A percentile compares a stretch with the other conserved stretches of the same genome.
Evolutionary conservation across 305 asterid species (phyloP).

Genomic region (Fraxinus velutina): DNA sequence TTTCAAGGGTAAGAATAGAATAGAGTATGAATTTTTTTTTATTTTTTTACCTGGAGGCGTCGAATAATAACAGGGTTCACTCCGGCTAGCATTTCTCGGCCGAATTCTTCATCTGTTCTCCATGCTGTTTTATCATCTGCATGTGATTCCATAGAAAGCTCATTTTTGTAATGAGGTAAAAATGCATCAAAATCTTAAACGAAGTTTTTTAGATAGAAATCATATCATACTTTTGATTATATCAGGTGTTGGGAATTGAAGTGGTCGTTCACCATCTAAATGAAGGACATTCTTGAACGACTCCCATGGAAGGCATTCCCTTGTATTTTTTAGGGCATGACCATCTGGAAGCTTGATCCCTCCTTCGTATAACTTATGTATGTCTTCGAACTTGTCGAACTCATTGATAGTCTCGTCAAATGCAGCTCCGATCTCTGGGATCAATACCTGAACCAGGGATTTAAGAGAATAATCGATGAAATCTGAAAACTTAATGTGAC

Average conservation of each 20-base stretch:
- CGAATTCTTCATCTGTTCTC: slow-evolving; percentile 55
- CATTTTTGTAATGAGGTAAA: background rate
- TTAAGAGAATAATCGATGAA: slow-evolving; percentile 53
- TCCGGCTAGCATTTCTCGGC: slow-evolving; percentile 49
- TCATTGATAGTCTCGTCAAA: slow-evolving; percentile 43
- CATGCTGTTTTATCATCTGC: slow-evolving; percentile 43
- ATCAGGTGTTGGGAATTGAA: slow-evolving; percentile 63
- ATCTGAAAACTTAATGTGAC: slow-evolving; percentile 68
- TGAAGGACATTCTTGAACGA: slow-evolving; percentile 55
- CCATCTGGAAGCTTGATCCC: slow-evolving; percentile 59
- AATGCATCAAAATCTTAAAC: background rate
- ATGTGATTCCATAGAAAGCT: background rate
- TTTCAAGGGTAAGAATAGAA: background rate
- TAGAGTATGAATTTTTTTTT: background rate
- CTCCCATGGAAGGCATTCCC: slow-evolving; percentile 45
- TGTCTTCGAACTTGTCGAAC: slow-evolving; percentile 54
- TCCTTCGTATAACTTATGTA: slow-evolving; percentile 45
- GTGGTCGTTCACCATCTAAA: slow-evolving; percentile 52
- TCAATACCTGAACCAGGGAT: slow-evolving; percentile 46
- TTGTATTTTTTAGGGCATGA: slow-evolving; percentile 29
- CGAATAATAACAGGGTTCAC: slow-evolving; percentile 44
- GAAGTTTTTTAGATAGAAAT: background rate
- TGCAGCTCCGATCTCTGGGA: slow-evolving; percentile 45
- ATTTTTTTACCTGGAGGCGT: slow-evolving; percentile 35
- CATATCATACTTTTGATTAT: slow-evolving; percentile 44